A percentile compares a stretch with the other conserved stretches of the same genome.
Conservation (phyloP, 2,329 filamentous ascomycete genomes). For the Cytospora paraplurivora region DNA sequence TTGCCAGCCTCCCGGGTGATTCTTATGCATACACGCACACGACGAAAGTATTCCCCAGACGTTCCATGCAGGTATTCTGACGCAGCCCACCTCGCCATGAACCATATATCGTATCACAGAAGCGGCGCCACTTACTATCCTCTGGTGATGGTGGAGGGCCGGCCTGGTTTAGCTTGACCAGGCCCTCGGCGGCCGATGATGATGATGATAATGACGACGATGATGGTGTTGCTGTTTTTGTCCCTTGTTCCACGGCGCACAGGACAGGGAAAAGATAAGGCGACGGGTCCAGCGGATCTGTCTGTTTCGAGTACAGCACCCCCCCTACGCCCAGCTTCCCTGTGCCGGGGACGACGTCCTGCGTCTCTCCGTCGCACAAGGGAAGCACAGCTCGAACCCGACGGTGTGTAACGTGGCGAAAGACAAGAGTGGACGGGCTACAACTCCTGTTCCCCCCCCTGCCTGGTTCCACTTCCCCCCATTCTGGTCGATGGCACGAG, state of each 20-base stretch:
- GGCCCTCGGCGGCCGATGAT: not conserved
- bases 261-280: not conserved
- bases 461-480: not conserved
- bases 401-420: constrained; percentile 24
- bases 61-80: not conserved
- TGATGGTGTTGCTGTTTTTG: not conserved
- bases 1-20: constrained; percentile 11
- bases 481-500: not conserved
- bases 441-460: too few relatives aligned
- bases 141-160: too few relatives aligned
- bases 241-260: constrained; percentile 14
- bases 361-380: constrained; percentile 15
- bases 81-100: not conserved
- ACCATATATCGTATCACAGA: not conserved
- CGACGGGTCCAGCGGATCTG: constrained; percentile 12
- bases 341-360: constrained; percentile 15
- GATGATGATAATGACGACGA: not conserved
- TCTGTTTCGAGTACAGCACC: constrained; percentile 28
- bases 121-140: not conserved
- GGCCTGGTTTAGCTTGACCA: not conserved
- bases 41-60: not conserved
- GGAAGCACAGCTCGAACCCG: constrained; percentile 24
- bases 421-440: not conserved
- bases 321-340: constrained; percentile 15
- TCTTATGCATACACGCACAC: constrained; percentile 23